A percentile compares a stretch with the other conserved stretches of the same genome.
phyloP scores from a whole-genome alignment of 2,329 filamentous ascomycete genomes.

The Alternaria rosae region DNA sequence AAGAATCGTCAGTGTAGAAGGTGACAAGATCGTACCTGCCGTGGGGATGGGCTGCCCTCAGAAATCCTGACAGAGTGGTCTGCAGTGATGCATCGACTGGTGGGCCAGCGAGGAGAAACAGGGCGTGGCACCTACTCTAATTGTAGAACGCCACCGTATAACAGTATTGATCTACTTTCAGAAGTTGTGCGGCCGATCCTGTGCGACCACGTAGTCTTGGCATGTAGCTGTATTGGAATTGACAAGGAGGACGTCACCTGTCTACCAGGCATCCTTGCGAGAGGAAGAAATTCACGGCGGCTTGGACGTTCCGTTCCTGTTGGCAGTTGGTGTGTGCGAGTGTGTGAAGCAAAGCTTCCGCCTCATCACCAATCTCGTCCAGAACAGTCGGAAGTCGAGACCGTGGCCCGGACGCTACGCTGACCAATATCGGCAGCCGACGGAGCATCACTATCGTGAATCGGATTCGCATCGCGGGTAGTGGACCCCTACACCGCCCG shows the following conservation, averaged over 20 bases:
- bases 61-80: background rate
- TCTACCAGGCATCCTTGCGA: background rate
- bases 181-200: background rate
- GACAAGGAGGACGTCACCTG: background rate
- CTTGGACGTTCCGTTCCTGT: background rate
- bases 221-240: background rate
- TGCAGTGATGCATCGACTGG: background rate
- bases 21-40: background rate
- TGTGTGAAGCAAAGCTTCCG: background rate
- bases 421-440: background rate
- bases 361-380: background rate
- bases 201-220: background rate
- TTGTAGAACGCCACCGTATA: background rate
- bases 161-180: background rate
- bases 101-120: background rate
- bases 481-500: background rate
- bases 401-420: background rate
- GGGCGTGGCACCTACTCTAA: background rate
- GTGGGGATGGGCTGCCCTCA: background rate
- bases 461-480: background rate
- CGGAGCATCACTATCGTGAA: background rate
- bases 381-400: background rate
- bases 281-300: background rate
- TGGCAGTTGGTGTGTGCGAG: background rate
- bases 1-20: background rate